These are phyloP conservation scores for Pistacia vera DNA, from an alignment of 345 rosid species.

Conservation along the genomic window DNA sequence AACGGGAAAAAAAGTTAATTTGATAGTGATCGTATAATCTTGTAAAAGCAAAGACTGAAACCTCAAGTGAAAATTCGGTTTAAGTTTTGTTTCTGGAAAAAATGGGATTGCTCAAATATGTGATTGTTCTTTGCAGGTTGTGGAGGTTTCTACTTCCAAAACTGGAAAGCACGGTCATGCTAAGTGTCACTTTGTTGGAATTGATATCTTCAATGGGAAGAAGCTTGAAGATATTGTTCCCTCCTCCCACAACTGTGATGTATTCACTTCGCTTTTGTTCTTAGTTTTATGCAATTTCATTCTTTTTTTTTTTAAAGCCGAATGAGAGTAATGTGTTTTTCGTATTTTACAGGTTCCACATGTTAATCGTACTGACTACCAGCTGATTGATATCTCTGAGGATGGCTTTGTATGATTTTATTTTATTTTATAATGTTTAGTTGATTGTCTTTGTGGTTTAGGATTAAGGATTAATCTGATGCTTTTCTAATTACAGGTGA, in stretches of 20 bases:
- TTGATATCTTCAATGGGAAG: conserved; percentile 82
- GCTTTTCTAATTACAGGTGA: conserved; percentile 41
- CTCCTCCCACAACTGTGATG: conserved; percentile 88
- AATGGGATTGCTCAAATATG: no score
- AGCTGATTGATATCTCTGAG: conserved; percentile 81
- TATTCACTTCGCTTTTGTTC: conserved; percentile 6
- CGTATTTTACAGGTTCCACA: conserved; percentile 57
- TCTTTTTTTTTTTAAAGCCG: background rate
- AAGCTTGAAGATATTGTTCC: conserved; percentile 90
- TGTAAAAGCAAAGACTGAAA: background rate
- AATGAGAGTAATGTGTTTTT: background rate
- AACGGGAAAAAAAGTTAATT: no score
- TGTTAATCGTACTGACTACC: conserved; percentile 73
- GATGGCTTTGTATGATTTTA: conserved; percentile 68
- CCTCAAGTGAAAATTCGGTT: no score
- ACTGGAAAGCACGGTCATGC: conserved; percentile 92
- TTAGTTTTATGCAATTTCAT: background rate
- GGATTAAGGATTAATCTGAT: background rate
- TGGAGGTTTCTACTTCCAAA: conserved; percentile 85
- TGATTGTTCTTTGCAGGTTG: conserved; percentile 47
- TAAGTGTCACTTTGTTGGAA: conserved; percentile 83
- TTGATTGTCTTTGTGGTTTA: background rate
- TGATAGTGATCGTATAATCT: background rate
- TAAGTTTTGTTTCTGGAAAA: no score
- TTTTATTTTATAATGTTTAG: background rate